Conservation (phyloP, 2,329 filamentous ascomycete genomes). For the Fusarium sarcochroum region DNA sequence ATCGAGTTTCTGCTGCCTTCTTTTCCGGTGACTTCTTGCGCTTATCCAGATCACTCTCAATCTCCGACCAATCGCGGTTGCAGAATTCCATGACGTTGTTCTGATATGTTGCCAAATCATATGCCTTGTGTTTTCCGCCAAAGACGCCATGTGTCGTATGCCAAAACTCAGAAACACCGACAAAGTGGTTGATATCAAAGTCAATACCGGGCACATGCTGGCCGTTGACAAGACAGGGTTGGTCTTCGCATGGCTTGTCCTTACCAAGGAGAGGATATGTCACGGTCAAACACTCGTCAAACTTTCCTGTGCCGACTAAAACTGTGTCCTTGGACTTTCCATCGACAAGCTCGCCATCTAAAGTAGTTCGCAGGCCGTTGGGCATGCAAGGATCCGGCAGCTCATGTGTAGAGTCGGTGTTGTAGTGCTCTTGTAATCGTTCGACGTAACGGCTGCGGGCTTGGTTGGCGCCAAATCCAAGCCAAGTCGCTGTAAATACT, state of each 20-base stretch:
- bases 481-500: constrained; percentile 96
- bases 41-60: constrained; percentile 74
- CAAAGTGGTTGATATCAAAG: constrained; percentile 97
- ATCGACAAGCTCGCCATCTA: constrained; percentile 73
- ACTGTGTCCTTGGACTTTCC: constrained; percentile 60
- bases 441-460: constrained; percentile 89
- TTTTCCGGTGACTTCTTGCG: constrained; percentile 82
- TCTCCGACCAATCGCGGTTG: constrained; percentile 83
- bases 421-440: constrained; percentile 76
- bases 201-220: constrained; percentile 95
- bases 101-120: constrained; percentile 93
- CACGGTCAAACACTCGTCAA: constrained; percentile 84
- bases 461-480: constrained; percentile 97
- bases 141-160: constrained; percentile 98
- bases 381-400: constrained; percentile 94
- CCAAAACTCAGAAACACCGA: constrained; percentile 99
- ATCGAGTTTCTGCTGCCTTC: constrained; percentile 82
- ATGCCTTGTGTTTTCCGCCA: constrained; percentile 81
- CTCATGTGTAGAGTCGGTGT: constrained; percentile 68
- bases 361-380: constrained; percentile 77
- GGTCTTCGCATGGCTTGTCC: constrained; percentile 84
- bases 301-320: constrained; percentile 87
- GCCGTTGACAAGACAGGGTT: constrained; percentile 90
- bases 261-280: constrained; percentile 92
- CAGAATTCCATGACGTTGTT: constrained; percentile 88